These are phyloP conservation scores for Monosporascus sp. DNA, from an alignment of 2,329 filamentous ascomycete genomes.

Conservation along the genomic window DNA sequence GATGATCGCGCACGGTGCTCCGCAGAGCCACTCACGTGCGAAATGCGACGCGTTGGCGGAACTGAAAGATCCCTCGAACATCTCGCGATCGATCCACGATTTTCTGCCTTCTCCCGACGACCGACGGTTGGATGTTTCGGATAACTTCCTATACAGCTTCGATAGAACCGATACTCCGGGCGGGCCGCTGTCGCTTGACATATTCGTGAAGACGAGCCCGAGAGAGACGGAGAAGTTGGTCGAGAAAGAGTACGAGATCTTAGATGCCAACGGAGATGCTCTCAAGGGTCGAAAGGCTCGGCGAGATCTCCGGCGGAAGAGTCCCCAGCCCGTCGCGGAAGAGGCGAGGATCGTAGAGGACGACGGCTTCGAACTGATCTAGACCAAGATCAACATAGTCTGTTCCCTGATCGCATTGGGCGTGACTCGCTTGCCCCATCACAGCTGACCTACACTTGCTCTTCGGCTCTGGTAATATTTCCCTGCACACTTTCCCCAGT, in stretches of 20 bases:
- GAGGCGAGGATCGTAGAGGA: slow-evolving; percentile 29
- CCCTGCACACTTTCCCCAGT: background rate
- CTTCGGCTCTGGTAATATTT: background rate
- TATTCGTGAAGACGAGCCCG: slow-evolving; percentile 31
- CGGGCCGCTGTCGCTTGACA: slow-evolving; percentile 33
- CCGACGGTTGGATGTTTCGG: slow-evolving; percentile 21
- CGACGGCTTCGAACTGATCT: slow-evolving; percentile 38
- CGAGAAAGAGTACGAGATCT: slow-evolving; percentile 43
- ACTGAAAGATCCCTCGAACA: slow-evolving; percentile 28
- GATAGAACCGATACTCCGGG: slow-evolving; percentile 35
- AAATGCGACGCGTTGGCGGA: slow-evolving; percentile 30
- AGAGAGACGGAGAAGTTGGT: slow-evolving; percentile 40
- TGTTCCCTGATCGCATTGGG: background rate
- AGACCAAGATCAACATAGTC: slow-evolving; percentile 1
- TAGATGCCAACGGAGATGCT: slow-evolving; percentile 39
- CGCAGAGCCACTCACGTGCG: slow-evolving; percentile 25
- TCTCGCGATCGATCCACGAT: slow-evolving; percentile 31
- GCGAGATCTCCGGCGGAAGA: slow-evolving; percentile 31
- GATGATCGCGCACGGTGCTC: slow-evolving; percentile 14
- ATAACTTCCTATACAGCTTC: slow-evolving; percentile 39
- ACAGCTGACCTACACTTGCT: background rate
- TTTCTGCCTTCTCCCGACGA: slow-evolving; percentile 20
- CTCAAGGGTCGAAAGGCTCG: slow-evolving; percentile 40
- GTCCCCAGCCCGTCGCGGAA: slow-evolving; percentile 15
- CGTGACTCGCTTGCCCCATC: background rate